Conservation (phyloP, 148 eudicot genomes). For the Dysphania ambrosioides region DNA sequence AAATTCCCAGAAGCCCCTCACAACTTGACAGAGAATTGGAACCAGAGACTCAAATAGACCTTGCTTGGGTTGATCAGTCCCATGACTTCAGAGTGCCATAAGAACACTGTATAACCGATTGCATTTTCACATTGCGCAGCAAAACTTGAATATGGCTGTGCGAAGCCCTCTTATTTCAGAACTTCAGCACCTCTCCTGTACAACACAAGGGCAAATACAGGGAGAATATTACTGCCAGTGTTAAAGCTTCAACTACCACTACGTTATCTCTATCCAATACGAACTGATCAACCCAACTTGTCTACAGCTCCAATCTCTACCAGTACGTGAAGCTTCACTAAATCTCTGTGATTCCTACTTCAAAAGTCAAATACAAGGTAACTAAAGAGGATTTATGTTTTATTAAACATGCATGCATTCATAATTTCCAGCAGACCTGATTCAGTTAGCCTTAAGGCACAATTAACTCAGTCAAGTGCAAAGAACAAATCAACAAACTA, state of each 20-base stretch:
- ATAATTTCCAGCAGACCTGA: slow-evolving; percentile 10
- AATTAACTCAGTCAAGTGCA: background rate
- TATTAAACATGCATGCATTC: slow-evolving; percentile 14
- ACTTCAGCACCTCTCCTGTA: slow-evolving; percentile 78
- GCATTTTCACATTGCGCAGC: slow-evolving; percentile 25
- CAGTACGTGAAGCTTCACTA: slow-evolving; percentile 36
- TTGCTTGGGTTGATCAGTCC: slow-evolving; percentile 45
- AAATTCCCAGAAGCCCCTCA: slow-evolving; percentile 19
- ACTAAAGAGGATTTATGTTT: slow-evolving; percentile 14
- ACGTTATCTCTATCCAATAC: slow-evolving; percentile 69
- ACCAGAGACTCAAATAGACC: slow-evolving; percentile 23
- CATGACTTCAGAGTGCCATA: slow-evolving; percentile 23
- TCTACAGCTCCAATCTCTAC: slow-evolving; percentile 47
- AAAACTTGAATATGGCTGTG: slow-evolving; percentile 31
- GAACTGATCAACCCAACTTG: slow-evolving; percentile 62
- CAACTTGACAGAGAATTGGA: slow-evolving; percentile 26
- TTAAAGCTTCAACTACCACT: slow-evolving; percentile 73
- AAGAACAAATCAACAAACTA: slow-evolving; percentile 8
- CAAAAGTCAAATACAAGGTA: slow-evolving; percentile 20
- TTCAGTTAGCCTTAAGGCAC: background rate
- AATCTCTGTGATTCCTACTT: slow-evolving; percentile 38
- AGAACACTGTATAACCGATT: slow-evolving; percentile 20
- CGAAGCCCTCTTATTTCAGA: slow-evolving; percentile 26
- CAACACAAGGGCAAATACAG: slow-evolving; percentile 93
- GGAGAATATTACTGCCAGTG: slow-evolving; percentile 72